Percentiles rank a stretch among this genome's conserved stretches.
These are phyloP conservation scores for Termitomyces sp. DNA, from an alignment of 768 basidiomycete genomes.

Conservation along the genomic window DNA sequence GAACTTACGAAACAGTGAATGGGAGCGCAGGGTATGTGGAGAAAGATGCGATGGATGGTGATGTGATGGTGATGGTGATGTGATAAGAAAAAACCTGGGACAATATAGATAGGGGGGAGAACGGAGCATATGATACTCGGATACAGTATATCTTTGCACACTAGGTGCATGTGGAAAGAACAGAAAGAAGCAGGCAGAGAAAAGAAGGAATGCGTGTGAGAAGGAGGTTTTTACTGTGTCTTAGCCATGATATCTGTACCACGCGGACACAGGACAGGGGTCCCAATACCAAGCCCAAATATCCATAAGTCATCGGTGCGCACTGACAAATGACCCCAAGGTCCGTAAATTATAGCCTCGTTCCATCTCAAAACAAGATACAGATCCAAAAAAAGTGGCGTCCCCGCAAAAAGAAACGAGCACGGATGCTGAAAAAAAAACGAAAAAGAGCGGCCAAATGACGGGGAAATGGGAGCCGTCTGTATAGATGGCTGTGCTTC, in stretches of 20 bases:
- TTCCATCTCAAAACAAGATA: neutral
- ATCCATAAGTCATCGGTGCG: neutral
- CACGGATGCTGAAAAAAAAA: neutral
- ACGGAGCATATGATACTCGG: neutral
- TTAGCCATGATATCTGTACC: neutral
- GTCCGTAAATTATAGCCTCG: neutral
- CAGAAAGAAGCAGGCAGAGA: neutral
- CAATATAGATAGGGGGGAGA: neutral
- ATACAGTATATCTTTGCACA: neutral
- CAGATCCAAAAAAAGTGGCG: neutral
- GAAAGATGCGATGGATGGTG: conserved; percentile 2
- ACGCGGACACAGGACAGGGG: neutral
- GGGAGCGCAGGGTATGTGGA: neutral
- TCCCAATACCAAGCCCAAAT: neutral
- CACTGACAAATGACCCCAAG: neutral
- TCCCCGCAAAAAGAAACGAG: neutral
- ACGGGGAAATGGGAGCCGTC: neutral
- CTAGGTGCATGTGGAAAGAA: neutral
- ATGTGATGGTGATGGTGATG: neutral
- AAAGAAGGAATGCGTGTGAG: neutral
- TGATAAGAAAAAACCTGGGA: neutral
- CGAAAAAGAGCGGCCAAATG: neutral
- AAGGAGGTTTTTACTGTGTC: too few relatives aligned
- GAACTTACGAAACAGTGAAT: neutral
- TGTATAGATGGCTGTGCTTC: neutral